Evolutionary conservation across 805 yeast species (phyloP).

Genomic region (Saccharomyces kudriavzevii): DNA sequence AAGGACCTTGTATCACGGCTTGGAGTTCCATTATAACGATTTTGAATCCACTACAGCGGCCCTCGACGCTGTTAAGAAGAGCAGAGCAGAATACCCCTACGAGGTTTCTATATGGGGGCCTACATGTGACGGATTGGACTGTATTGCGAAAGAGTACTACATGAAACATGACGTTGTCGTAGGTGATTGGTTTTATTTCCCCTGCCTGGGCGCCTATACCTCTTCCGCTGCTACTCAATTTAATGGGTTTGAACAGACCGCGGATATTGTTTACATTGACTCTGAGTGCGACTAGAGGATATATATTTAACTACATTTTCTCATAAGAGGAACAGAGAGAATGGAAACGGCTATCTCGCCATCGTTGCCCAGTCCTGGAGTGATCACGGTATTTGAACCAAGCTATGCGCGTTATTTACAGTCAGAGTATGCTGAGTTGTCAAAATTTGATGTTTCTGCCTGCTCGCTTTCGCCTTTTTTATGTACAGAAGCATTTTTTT

Average conservation of each 20-base stretch:
- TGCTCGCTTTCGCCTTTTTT: neutral
- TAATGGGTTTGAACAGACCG: slow-evolving; percentile 71
- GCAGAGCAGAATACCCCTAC: slow-evolving; percentile 16
- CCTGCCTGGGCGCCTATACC: slow-evolving; percentile 85
- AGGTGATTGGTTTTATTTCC: slow-evolving; percentile 91
- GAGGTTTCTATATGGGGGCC: slow-evolving; percentile 91
- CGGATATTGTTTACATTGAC: slow-evolving; percentile 57
- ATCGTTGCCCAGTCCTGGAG: neutral
- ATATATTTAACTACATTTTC: neutral
- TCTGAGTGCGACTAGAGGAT: slow-evolving; percentile 7
- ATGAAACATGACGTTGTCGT: slow-evolving; percentile 57
- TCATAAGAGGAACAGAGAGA: neutral
- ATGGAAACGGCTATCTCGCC: neutral
- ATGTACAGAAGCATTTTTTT: neutral
- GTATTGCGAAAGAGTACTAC: slow-evolving; percentile 47
- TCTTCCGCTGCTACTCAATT: slow-evolving; percentile 85
- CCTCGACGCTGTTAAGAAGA: neutral
- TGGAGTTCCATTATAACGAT: slow-evolving; percentile 37
- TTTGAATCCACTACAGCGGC: slow-evolving; percentile 20
- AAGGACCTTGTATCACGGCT: slow-evolving; percentile 50
- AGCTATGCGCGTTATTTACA: neutral
- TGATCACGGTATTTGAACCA: neutral
- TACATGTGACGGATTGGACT: slow-evolving; percentile 93
- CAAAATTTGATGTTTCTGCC: neutral
- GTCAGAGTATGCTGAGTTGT: neutral